Percentiles rank a stretch among this genome's conserved stretches.
Conservation (phyloP, 2,329 filamentous ascomycete species). For the Proliferodiscus dingleyae region DNA sequence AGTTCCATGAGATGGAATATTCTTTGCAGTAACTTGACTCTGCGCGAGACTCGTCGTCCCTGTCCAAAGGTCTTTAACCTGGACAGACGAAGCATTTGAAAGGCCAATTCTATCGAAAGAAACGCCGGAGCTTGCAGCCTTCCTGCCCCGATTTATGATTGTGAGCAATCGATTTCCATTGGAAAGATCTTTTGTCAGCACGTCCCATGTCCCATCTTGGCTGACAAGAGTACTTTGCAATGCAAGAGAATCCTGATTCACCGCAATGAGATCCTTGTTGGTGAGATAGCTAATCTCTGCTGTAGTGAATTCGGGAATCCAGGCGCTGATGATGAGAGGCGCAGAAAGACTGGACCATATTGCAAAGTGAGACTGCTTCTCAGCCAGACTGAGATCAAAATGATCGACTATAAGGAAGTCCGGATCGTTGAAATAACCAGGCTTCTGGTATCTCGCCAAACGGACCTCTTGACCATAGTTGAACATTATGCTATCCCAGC, state of each 20-base stretch:
- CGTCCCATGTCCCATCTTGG: constrained; percentile 39
- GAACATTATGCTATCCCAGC: constrained; percentile 43
- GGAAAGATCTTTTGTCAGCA: constrained; percentile 41
- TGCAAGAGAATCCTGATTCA: constrained; percentile 27
- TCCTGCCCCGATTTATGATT: constrained; percentile 40
- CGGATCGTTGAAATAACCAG: constrained; percentile 34
- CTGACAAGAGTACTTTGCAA: constrained; percentile 40
- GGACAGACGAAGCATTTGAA: constrained; percentile 20
- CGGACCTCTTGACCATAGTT: constrained; percentile 40
- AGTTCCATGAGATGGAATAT: constrained; percentile 34
- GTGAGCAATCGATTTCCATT: constrained; percentile 45
- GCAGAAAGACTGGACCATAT: constrained; percentile 27
- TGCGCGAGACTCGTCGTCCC: constrained; percentile 34
- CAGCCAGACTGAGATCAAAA: constrained; percentile 22
- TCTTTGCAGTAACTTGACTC: constrained; percentile 31
- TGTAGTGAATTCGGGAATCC: constrained; percentile 32
- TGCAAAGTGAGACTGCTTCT: constrained; percentile 27
- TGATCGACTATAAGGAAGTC: constrained; percentile 29
- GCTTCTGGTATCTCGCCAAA: constrained; percentile 30
- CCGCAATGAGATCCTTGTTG: constrained; percentile 30
- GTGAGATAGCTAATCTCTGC: constrained; percentile 35
- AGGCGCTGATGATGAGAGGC: constrained; percentile 28
- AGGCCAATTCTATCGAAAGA: constrained; percentile 27
- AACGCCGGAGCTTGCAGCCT: constrained; percentile 30
- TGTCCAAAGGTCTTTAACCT: constrained; percentile 41